Conservation (phyloP, 495 filamentous ascomycete genomes). For the Hamigera avellanea region DNA sequence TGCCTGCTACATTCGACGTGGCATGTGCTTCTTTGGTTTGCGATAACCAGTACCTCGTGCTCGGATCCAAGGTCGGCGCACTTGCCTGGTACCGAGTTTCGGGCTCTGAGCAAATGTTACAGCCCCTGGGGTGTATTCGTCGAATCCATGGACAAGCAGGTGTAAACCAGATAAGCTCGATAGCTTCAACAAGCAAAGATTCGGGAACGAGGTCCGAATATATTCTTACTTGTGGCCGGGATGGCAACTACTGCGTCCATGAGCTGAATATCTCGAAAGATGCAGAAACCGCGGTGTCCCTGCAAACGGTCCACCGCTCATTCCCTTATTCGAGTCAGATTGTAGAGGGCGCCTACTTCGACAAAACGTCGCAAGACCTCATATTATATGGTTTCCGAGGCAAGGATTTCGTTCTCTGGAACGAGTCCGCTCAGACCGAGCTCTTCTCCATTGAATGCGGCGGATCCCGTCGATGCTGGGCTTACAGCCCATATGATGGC, state of each 20-base stretch:
- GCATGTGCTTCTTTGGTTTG: conserved; percentile 26
- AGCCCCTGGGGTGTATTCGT: conserved; percentile 14
- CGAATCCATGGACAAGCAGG: conserved; percentile 50
- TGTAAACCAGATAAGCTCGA: conserved; percentile 48
- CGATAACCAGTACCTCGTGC: conserved; percentile 34
- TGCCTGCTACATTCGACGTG: conserved; percentile 26
- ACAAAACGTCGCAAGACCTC: conserved; percentile 34
- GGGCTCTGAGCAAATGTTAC: conserved; percentile 5
- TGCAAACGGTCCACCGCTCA: conserved; percentile 39
- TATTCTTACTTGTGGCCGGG: conserved; percentile 56
- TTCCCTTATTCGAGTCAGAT: conserved; percentile 52
- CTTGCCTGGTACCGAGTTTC: conserved; percentile 41
- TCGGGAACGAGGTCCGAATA: conserved; percentile 8
- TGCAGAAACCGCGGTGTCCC: conserved; percentile 3
- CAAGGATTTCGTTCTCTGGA: conserved; percentile 67
- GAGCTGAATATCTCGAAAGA: conserved; percentile 6
- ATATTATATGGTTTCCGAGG: conserved; percentile 72
- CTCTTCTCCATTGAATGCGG: conserved; percentile 65
- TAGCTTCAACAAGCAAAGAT: conserved; percentile 11
- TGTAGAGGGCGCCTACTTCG: conserved; percentile 57
- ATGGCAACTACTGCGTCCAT: conserved; percentile 59
- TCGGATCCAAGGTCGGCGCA: conserved; percentile 58
- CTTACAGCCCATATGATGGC: conserved; percentile 27
- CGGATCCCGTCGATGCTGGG: conserved; percentile 67
- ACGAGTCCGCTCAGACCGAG: conserved; percentile 54